phyloP scores from a whole-genome alignment of 176 grass and related monocot genomes.

The Phoenix roebelenii region DNA sequence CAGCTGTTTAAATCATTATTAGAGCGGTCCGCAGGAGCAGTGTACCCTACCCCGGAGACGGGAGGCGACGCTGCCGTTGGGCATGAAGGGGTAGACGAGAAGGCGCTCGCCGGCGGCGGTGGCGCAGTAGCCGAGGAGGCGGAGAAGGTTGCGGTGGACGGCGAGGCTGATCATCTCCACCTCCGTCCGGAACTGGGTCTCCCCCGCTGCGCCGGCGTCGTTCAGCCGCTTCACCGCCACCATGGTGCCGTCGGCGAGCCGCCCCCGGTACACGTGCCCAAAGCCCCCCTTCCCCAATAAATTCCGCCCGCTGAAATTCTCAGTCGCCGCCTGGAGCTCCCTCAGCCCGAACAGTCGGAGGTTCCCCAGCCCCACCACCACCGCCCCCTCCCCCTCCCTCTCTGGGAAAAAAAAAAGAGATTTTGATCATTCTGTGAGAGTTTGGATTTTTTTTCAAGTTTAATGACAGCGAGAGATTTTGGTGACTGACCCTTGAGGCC shows the following conservation, averaged over 20 bases:
- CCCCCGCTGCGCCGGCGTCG: constrained; percentile 62
- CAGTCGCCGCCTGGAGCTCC: constrained; percentile 61
- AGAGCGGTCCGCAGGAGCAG: not conserved
- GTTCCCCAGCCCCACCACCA: constrained; percentile 50
- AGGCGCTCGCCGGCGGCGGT: constrained; percentile 50
- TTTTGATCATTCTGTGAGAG: not conserved
- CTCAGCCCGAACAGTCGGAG: constrained; percentile 61
- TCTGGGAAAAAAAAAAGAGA: constrained; percentile 1
- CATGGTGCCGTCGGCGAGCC: constrained; percentile 40
- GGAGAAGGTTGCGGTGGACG: constrained; percentile 84
- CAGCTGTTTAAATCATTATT: no score
- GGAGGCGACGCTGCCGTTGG: constrained; percentile 83
- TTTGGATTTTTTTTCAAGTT: constrained; percentile 4
- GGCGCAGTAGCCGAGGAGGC: constrained; percentile 76
- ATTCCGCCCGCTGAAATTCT: constrained; percentile 65
- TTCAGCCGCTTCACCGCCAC: constrained; percentile 91
- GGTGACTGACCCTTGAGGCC: constrained; percentile 44
- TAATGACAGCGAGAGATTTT: not conserved
- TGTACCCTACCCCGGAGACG: constrained; percentile 82
- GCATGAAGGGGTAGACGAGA: constrained; percentile 92
- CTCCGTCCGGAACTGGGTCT: constrained; percentile 86
- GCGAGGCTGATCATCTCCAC: constrained; percentile 97
- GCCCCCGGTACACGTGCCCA: constrained; percentile 78
- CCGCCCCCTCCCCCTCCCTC: constrained; percentile 21
- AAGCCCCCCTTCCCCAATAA: constrained; percentile 78